These are phyloP conservation scores for Trichoderma reesei DNA, from an alignment of 495 filamentous ascomycete genomes.

Conservation along the genomic window DNA sequence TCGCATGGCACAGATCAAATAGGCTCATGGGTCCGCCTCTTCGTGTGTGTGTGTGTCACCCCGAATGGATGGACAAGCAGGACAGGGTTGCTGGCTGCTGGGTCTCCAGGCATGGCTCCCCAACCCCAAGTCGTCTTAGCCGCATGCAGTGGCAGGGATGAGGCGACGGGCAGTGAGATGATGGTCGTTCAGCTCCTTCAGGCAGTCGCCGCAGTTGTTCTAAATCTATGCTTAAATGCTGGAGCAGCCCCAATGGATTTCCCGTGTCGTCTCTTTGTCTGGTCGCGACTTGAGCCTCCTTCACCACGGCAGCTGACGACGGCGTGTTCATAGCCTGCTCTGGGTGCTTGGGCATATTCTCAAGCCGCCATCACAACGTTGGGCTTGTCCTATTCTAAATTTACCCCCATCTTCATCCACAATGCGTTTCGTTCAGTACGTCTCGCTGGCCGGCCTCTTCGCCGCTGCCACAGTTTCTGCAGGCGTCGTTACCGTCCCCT, in stretches of 20 bases:
- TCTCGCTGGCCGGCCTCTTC: not conserved
- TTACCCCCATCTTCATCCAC: not conserved
- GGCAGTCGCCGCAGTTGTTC: not conserved
- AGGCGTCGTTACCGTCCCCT: not conserved
- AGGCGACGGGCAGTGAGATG: not conserved
- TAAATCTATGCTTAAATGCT: slow-evolving; percentile 6
- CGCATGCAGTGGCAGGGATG: not conserved
- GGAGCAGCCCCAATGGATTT: not conserved
- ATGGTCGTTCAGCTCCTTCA: not conserved
- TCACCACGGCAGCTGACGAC: not conserved
- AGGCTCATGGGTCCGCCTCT: not conserved
- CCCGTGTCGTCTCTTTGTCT: not conserved
- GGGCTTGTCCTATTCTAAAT: not conserved
- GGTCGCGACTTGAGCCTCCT: not conserved
- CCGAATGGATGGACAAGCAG: no score
- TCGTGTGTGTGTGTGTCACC: no score
- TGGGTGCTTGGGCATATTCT: no score
- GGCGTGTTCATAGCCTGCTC: not conserved
- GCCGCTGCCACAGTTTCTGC: slow-evolving; percentile 5
- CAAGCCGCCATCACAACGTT: not conserved
- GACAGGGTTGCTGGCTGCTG: not conserved
- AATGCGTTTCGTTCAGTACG: not conserved
- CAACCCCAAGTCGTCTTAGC: not conserved
- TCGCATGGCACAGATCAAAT: not conserved
- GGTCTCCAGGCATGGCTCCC: not conserved